A percentile compares a stretch with the other conserved stretches of the same genome.
These are phyloP conservation scores for Astragalus membranaceus DNA, from an alignment of 306 rosid genomes.

Conservation along the genomic window DNA sequence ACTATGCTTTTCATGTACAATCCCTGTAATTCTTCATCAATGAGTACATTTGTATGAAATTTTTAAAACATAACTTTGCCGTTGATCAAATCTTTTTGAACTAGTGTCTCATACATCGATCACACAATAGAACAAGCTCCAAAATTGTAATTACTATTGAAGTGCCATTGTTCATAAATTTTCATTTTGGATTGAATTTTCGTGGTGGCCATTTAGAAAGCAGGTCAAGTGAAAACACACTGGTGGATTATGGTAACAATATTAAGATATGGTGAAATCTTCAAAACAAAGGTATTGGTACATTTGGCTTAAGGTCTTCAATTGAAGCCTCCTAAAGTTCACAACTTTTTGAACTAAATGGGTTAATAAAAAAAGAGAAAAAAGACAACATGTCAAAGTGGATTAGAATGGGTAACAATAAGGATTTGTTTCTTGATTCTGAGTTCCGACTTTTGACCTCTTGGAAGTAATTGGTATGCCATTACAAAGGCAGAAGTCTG, in stretches of 20 bases:
- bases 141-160: slow-evolving; percentile 10
- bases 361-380: background rate
- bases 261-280: slow-evolving; percentile 2
- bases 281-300: background rate
- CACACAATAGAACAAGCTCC: slow-evolving; percentile 9
- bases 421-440: background rate
- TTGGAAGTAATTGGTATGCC: slow-evolving; percentile 1
- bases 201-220: background rate
- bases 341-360: background rate
- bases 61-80: background rate
- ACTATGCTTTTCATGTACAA: slow-evolving; percentile 23
- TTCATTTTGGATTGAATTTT: slow-evolving; percentile 15
- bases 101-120: slow-evolving; percentile 9
- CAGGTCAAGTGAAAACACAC: background rate
- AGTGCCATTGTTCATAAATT: slow-evolving; percentile 4
- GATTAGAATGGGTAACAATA: background rate
- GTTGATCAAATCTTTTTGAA: slow-evolving; percentile 12
- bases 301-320: background rate
- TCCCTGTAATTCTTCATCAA: background rate
- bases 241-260: background rate
- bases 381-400: background rate
- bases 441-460: background rate
- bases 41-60: background rate
- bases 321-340: background rate
- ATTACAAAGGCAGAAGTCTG: background rate